Evolutionary conservation across 805 yeast species (phyloP).

Genomic region (Starmerella gropengiesseri): DNA sequence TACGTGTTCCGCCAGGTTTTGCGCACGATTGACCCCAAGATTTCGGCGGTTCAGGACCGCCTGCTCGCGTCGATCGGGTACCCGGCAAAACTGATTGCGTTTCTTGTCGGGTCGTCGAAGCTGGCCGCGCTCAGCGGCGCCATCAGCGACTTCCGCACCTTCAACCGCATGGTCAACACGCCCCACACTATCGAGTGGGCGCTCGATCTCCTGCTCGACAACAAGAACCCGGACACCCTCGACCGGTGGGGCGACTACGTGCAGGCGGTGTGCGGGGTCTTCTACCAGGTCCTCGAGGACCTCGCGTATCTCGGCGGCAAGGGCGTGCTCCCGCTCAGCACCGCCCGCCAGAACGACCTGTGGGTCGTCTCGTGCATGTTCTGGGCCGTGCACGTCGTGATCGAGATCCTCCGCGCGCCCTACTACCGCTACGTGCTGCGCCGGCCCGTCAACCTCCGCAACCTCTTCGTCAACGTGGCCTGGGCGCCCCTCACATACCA

Average conservation of each 20-base stretch:
- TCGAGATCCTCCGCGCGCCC: slow-evolving; percentile 28
- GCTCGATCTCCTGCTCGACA: slow-evolving; percentile 25
- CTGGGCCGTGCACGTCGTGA: slow-evolving; percentile 33
- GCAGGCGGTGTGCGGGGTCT: slow-evolving; percentile 31
- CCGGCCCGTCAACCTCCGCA: slow-evolving; percentile 17
- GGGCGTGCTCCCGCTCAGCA: slow-evolving; percentile 28
- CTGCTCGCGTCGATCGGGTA: slow-evolving; percentile 26
- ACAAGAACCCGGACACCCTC: slow-evolving; percentile 27
- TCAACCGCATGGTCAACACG: slow-evolving; percentile 32
- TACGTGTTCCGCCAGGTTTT: slow-evolving; percentile 10
- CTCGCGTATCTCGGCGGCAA: slow-evolving; percentile 33
- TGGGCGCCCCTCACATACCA: slow-evolving; percentile 36
- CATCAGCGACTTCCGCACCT: slow-evolving; percentile 28
- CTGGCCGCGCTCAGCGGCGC: slow-evolving; percentile 12
- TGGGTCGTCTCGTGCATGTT: slow-evolving; percentile 32
- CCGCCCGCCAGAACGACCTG: slow-evolving; percentile 25
- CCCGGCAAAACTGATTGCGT: slow-evolving; percentile 22
- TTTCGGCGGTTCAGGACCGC: slow-evolving; percentile 19
- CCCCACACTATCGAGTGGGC: slow-evolving; percentile 32
- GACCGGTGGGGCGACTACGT: slow-evolving; percentile 27
- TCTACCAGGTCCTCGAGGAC: slow-evolving; percentile 35
- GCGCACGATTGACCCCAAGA: slow-evolving; percentile 13
- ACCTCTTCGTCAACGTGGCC: slow-evolving; percentile 30
- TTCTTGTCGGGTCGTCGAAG: slow-evolving; percentile 3
- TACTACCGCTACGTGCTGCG: slow-evolving; percentile 18